Base-by-base conservation (phyloP, 148 eudicot species). In the Chenopodium album region DNA sequence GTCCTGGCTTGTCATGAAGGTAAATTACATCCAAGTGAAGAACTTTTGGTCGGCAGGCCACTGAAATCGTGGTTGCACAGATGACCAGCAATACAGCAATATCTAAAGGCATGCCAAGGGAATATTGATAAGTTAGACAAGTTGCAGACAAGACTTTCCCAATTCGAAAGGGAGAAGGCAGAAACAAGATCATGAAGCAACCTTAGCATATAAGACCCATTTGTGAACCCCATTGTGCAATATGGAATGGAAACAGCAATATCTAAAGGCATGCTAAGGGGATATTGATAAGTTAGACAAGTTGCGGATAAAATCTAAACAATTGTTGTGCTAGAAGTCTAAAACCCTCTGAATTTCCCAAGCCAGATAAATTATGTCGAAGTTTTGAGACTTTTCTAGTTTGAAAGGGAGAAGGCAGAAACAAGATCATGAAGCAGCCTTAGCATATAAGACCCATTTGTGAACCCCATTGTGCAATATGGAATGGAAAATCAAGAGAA, bases 1-100 rank as follows among this genome's bases (percentile, higher is more conserved):
- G 93, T 19, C 91, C 92, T 13, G 99, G 99, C 87, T 94, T 96
- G 91, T 96, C 97, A 17, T 96, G 99, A 75, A 94, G 98, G 86
- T 96, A 96, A 29, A 94, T 62, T 29, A 92, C 99, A 81, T 96
- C 99, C 50, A 96, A 5, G 98, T 96, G 89, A 94, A 96, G 66
- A 88, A 85, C 83, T 92, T 94, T 79, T 88, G 91, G 80, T 75
- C 87, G 56, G 83, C 82, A 11, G 94, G 90, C 91, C 93, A 89
- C 75, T 92, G 93, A 80, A 85, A 89, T 34, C 84, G 90, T 10
- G 99, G 99, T 34, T 85, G 91, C 50, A 84, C 80, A 13, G 97
- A 90, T 65, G 99, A 94, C 56, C 99, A 89, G 84, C 99, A 96
- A 87, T 96, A 96, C 47, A 96, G 79, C 50, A 96, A 85, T 78